Evolutionary conservation across 345 rosid species (phyloP).

Genomic region (Dipteronia sinensis): DNA sequence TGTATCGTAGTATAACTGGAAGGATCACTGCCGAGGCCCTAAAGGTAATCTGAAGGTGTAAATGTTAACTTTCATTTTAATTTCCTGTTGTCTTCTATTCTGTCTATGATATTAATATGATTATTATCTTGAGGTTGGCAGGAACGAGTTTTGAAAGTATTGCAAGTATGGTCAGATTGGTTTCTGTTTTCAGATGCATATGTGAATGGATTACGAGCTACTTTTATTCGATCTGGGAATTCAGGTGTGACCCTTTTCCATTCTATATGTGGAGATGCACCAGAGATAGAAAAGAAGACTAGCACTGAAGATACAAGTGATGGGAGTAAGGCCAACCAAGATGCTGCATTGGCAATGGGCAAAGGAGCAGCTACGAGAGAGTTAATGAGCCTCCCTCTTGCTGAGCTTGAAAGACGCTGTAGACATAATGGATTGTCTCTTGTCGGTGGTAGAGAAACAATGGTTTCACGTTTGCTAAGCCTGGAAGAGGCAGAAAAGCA

Average conservation of each 20-base stretch:
- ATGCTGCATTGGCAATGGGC: conserved; percentile 94
- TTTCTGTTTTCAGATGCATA: conserved; percentile 99
- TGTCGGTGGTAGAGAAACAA: conserved; percentile 93
- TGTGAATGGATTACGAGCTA: conserved; percentile 90
- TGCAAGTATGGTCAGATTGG: conserved; percentile 99
- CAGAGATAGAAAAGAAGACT: conserved; percentile 72
- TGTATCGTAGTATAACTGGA: conserved; percentile 92
- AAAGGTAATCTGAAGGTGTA: conserved; percentile 52
- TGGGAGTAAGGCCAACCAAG: conserved; percentile 60
- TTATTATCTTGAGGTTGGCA: conserved; percentile 34
- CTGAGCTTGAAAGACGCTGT: conserved; percentile 96
- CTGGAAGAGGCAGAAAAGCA: conserved; percentile 96
- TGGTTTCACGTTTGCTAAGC: conserved; percentile 91
- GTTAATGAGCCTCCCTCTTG: conserved; percentile 81
- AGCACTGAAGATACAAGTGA: conserved; percentile 45
- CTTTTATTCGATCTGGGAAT: conserved; percentile 84
- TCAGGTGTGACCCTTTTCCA: conserved; percentile 87
- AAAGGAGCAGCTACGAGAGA: conserved; percentile 92
- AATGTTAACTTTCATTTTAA: conserved; percentile 8
- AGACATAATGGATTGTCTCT: conserved; percentile 97
- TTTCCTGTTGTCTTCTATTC: conserved; percentile 6
- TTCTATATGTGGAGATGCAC: conserved; percentile 88
- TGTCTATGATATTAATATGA: conserved; percentile 3
- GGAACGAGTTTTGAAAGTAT: conserved; percentile 96
- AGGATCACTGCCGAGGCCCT: conserved; percentile 99